Conservation (phyloP, 1,284 basidiomycete genomes). For the Cutaneotrichosporon mucoides region DNA sequence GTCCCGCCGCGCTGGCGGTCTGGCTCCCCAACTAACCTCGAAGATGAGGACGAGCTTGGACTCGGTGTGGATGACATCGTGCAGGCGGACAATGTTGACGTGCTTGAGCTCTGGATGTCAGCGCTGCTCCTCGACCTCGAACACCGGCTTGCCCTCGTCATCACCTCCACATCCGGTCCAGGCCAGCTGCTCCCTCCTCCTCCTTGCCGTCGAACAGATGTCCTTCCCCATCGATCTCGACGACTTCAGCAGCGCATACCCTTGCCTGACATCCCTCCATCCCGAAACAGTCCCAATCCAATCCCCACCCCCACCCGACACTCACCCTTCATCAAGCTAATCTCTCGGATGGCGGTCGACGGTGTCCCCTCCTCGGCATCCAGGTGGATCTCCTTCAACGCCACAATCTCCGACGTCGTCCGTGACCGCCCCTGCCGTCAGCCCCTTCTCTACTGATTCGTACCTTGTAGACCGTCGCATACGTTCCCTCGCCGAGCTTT, state of each 20-base stretch:
- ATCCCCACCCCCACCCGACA: not conserved
- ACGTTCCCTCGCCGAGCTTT: conserved; percentile 63
- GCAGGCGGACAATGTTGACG: conserved; percentile 88
- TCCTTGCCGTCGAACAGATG: too few relatives aligned
- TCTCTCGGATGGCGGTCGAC: conserved; percentile 95
- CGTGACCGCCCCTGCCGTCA: conserved; percentile 64
- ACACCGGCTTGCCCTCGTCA: too few relatives aligned
- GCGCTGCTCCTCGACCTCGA: too few relatives aligned
- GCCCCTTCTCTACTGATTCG: not conserved
- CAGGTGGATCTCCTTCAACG: conserved; percentile 95
- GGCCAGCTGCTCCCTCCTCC: too few relatives aligned
- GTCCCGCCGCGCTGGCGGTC: too few relatives aligned
- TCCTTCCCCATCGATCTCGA: too few relatives aligned
- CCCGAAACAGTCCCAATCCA: not conserved
- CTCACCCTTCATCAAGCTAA: conserved; percentile 77
- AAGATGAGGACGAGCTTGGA: conserved; percentile 96
- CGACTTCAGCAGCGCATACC: too few relatives aligned
- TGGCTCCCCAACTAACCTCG: conserved; percentile 72
- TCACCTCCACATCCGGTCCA: not conserved
- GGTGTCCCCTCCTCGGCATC: conserved; percentile 98
- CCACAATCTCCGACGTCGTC: conserved; percentile 71
- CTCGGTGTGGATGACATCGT: conserved; percentile 96
- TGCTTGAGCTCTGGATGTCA: conserved; percentile 71
- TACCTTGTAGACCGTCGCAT: conserved; percentile 86
- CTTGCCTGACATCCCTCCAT: too few relatives aligned